Percentiles rank a stretch among this genome's conserved stretches.
These are phyloP conservation scores for Monosporozyma servazzii DNA, from an alignment of 805 yeast species.

Conservation along the genomic window DNA sequence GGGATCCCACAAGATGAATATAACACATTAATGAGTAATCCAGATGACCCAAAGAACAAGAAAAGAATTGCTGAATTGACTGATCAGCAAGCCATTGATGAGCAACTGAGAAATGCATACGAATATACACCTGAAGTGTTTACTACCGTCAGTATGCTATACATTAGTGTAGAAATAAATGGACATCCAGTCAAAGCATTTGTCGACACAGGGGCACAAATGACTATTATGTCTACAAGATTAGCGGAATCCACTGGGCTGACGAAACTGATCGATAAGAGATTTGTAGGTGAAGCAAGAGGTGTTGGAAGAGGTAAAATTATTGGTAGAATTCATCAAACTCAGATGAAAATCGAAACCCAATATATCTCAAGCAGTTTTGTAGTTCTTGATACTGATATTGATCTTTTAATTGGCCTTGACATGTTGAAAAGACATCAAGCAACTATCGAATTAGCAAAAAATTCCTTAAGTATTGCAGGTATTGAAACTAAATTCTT, in stretches of 20 bases:
- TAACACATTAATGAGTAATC: constrained; percentile 46
- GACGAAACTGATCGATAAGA: constrained; percentile 61
- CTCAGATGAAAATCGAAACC: constrained; percentile 70
- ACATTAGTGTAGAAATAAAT: constrained; percentile 67
- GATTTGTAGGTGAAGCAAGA: constrained; percentile 73
- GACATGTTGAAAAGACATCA: constrained; percentile 88
- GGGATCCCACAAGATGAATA: constrained; percentile 41
- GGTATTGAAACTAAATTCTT: constrained; percentile 64
- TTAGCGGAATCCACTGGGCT: constrained; percentile 69
- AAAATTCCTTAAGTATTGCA: constrained; percentile 60
- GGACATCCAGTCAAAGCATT: constrained; percentile 80
- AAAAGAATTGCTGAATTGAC: constrained; percentile 56
- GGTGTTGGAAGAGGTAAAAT: constrained; percentile 85
- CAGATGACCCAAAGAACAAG: constrained; percentile 64
- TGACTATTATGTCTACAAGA: constrained; percentile 70
- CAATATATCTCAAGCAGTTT: constrained; percentile 58
- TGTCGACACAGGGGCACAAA: constrained; percentile 94
- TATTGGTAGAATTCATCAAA: constrained; percentile 79
- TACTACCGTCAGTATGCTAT: constrained; percentile 74
- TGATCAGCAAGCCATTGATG: constrained; percentile 65
- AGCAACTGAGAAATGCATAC: constrained; percentile 67
- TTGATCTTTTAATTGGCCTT: constrained; percentile 72
- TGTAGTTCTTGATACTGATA: constrained; percentile 54
- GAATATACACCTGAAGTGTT: constrained; percentile 89
- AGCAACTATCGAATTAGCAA: constrained; percentile 66